phyloP scores from a whole-genome alignment of 2,329 filamentous ascomycete genomes.

The Zymoseptoria crescenta region DNA sequence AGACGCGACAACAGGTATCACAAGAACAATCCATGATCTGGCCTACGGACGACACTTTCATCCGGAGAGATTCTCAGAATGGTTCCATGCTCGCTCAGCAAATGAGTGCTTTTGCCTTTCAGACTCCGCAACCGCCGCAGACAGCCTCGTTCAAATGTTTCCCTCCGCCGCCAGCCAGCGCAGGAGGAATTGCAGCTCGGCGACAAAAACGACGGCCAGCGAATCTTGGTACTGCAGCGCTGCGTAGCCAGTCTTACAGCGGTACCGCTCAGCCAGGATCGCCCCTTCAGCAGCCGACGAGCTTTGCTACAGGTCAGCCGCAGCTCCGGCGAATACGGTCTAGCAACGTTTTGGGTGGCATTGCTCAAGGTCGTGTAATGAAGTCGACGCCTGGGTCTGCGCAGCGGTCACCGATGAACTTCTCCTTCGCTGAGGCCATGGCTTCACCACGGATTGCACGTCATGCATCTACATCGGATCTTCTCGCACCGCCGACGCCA shows the following conservation, averaged over 20 bases:
- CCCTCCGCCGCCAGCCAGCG: constrained; percentile 23
- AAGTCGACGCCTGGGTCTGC: constrained; percentile 39
- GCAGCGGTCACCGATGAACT: constrained; percentile 41
- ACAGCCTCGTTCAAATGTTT: constrained; percentile 28
- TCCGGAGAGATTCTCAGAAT: constrained; percentile 25
- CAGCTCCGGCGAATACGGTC: constrained; percentile 44
- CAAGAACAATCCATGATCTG: constrained; percentile 28
- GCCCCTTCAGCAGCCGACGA: constrained; percentile 39
- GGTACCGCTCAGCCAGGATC: constrained; percentile 33
- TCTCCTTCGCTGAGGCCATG: constrained; percentile 41
- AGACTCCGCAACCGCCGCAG: constrained; percentile 25
- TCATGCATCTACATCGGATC: constrained; percentile 29
- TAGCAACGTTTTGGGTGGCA: constrained; percentile 37
- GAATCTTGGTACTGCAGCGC: constrained; percentile 34
- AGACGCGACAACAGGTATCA: constrained; percentile 7
- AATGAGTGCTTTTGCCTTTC: constrained; percentile 30
- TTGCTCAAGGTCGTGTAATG: constrained; percentile 38
- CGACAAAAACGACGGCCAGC: constrained; percentile 34
- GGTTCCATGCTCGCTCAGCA: constrained; percentile 28
- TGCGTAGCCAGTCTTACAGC: constrained; percentile 35
- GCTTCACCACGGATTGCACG: constrained; percentile 39
- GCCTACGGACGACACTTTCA: constrained; percentile 26
- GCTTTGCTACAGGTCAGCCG: constrained; percentile 61
- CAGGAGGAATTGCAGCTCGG: constrained; percentile 34
- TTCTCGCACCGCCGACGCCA: constrained; percentile 42